Evolutionary conservation across 2,329 filamentous ascomycete species (phyloP).

Genomic region (Clonostachys rhizophaga): DNA sequence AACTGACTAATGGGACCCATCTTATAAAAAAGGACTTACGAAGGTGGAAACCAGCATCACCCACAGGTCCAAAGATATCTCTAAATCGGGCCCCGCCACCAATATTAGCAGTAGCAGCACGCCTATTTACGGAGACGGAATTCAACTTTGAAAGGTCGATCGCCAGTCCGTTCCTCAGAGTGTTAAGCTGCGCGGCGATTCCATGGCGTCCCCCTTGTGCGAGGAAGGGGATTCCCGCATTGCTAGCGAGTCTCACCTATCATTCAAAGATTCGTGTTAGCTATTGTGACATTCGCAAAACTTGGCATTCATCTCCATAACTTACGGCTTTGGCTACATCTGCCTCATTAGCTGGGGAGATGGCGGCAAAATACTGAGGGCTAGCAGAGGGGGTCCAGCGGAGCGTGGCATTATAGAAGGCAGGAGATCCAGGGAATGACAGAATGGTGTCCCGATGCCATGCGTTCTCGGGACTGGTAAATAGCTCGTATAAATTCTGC

Average conservation of each 20-base stretch:
- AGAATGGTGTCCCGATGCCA: background rate
- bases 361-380: background rate
- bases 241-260: background rate
- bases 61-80: background rate
- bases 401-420: background rate
- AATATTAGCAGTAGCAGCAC: slow-evolving; percentile 1
- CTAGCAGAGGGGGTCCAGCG: background rate
- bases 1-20: background rate
- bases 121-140: background rate
- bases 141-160: slow-evolving; percentile 8
- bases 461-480: background rate
- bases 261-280: too few relatives aligned
- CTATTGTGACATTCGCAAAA: too few relatives aligned
- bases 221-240: slow-evolving; percentile 5
- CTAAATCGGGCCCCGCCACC: slow-evolving; percentile 5
- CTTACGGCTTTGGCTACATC: background rate
- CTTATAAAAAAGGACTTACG: background rate
- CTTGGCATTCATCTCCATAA: background rate
- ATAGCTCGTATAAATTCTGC: background rate
- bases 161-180: slow-evolving; percentile 1
- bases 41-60: background rate
- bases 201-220: slow-evolving; percentile 7
- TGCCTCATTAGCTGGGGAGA: background rate
- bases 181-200: slow-evolving; percentile 1
- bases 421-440: background rate